Base-by-base conservation (phyloP, 768 basidiomycete species). In the Russula compacta region DNA sequence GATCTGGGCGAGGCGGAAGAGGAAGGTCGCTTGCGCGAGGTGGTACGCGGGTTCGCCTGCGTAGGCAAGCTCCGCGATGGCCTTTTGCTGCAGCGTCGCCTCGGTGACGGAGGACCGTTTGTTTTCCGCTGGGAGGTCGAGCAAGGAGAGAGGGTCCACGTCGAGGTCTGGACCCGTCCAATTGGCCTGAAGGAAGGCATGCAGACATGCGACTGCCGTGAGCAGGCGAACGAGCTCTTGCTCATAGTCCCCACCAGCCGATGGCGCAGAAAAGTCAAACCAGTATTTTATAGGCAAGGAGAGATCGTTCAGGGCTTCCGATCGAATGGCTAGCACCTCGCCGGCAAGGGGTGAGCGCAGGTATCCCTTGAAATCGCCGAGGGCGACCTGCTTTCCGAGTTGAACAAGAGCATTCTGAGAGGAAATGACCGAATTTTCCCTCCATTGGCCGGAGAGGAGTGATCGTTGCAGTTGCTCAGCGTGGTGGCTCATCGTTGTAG, bases 1-100 rank as follows among this genome's bases (percentile, higher is more conserved):
- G 29, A 90, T 74, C 67, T 87, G 82, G 0, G 95, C 83, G 57
- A 95, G 74, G 35, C 85, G 81, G 52, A 98, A 79, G 68, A 95
- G 84, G 21, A 81, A 72, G 6, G 93, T 80, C 40, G 73, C 74
- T 67, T 78, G 78, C 8, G 85, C 80, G 48, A 98, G 88, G 71
- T 98, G 97, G 74, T 98, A 99, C 0, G 91, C 92, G 9, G 97
- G 97, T 74, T 98, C 97, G 3, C 97, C 97, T 4, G 84, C 83
- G 63, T 81, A 83, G 0, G 94, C 86, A 46, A 99, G 81, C 63
- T 89, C 84, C 6, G 85, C 76, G 59, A 92, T 76, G 24, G 94
- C 83, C 50, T 82, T 82, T 33, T 75, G 72, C 67, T 92, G 81
- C 43, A 98, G 73, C 3, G 71, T 58, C 21, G 83, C 78, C 40